Evolutionary conservation across 2,329 filamentous ascomycete species (phyloP).

Genomic region (Thelonectria blattea): DNA sequence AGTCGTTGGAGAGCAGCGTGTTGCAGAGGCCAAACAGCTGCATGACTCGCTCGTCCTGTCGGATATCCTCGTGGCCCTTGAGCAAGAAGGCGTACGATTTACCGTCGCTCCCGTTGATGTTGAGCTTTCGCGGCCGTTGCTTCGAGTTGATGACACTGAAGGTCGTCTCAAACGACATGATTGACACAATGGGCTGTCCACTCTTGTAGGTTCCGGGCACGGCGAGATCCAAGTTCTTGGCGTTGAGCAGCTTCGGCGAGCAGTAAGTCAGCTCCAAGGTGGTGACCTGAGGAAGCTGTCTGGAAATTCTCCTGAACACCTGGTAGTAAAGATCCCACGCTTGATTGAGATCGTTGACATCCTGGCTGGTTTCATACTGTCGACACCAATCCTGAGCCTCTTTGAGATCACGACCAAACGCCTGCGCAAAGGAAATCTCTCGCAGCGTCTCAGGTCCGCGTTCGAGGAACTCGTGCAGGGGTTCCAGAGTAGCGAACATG

Average conservation of each 20-base stretch:
- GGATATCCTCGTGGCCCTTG: constrained; percentile 99
- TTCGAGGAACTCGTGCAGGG: constrained; percentile 90
- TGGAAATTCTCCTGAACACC: constrained; percentile 93
- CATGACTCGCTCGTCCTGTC: constrained; percentile 99
- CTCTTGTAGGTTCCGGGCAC: constrained; percentile 96
- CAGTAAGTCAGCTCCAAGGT: constrained; percentile 95
- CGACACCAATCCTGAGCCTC: constrained; percentile 97
- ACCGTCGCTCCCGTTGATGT: constrained; percentile 87
- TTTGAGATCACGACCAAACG: constrained; percentile 92
- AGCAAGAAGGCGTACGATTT: constrained; percentile 85
- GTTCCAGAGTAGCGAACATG: constrained; percentile 91
- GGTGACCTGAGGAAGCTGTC: constrained; percentile 91
- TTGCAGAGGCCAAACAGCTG: constrained; percentile 98
- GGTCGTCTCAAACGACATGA: constrained; percentile 87
- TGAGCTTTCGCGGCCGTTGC: constrained; percentile 90
- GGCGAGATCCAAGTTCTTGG: constrained; percentile 85
- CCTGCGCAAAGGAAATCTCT: constrained; percentile 96
- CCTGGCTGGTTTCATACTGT: constrained; percentile 85
- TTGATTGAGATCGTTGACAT: constrained; percentile 94
- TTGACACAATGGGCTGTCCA: constrained; percentile 77
- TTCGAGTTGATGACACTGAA: constrained; percentile 96
- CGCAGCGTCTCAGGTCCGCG: constrained; percentile 89
- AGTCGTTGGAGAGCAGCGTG: constrained; percentile 89
- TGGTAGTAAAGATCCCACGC: constrained; percentile 99
- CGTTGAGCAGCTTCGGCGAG: constrained; percentile 88